Percentiles rank a stretch among this genome's conserved stretches.
Evolutionary conservation across 106 monocot species (phyloP).

Genomic region (Iris macrosiphon): DNA sequence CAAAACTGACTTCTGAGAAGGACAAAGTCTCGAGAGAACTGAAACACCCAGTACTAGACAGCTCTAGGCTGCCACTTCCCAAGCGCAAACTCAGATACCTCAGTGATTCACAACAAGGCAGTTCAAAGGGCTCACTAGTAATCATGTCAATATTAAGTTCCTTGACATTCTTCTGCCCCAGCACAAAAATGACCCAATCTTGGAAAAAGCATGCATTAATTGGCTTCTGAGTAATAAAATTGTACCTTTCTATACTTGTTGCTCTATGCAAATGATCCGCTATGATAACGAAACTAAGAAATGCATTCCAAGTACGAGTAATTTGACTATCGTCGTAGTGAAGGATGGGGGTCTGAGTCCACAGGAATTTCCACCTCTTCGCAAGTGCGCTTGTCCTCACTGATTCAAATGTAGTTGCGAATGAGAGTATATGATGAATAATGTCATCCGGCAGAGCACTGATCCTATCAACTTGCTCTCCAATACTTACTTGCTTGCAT

Average conservation of each 20-base stretch:
- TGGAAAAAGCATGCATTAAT: not conserved
- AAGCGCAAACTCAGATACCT: not conserved
- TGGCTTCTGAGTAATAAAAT: not conserved
- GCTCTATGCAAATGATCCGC: not conserved
- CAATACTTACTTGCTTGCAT: not conserved
- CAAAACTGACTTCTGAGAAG: not conserved
- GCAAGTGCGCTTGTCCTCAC: not conserved
- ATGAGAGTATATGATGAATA: conserved; percentile 1
- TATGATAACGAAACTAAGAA: not conserved
- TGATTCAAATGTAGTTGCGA: not conserved
- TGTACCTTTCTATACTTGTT: not conserved
- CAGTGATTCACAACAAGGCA: not conserved
- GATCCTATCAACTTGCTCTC: not conserved
- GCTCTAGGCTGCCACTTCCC: not conserved
- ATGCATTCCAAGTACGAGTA: not conserved
- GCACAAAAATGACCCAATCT: not conserved
- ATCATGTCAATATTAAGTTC: not conserved
- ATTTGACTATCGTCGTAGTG: not conserved
- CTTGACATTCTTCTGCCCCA: not conserved
- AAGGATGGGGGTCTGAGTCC: not conserved
- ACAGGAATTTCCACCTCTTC: not conserved
- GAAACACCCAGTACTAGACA: not conserved
- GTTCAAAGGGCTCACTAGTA: not conserved
- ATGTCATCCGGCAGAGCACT: not conserved
- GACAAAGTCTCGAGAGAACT: not conserved